Percentiles rank a stretch among this genome's conserved stretches.
phyloP scores from a whole-genome alignment of 495 filamentous ascomycete species.

The Penicillium atrosanguineum region DNA sequence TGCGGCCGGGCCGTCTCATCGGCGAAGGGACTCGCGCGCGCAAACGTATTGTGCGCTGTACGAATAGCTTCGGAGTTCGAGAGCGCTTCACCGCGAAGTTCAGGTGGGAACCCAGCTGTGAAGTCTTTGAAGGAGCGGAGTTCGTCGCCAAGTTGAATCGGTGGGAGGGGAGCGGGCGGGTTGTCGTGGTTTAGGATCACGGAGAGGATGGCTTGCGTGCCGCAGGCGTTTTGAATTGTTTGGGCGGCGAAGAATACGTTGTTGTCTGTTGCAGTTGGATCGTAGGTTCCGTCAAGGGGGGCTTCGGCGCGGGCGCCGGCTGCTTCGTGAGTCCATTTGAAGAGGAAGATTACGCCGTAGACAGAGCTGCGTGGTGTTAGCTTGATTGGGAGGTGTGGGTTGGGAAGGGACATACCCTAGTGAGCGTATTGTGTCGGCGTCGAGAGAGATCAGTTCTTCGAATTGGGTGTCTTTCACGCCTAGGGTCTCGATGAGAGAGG shows the following conservation, averaged over 20 bases:
- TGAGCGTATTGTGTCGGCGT: constrained; percentile 73
- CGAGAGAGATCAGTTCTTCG: constrained; percentile 90
- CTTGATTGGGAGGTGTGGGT: neutral
- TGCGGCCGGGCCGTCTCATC: constrained; percentile 74
- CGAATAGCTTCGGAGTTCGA: constrained; percentile 79
- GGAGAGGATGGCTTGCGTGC: constrained; percentile 91
- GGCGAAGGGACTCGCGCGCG: constrained; percentile 81
- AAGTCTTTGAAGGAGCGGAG: constrained; percentile 87
- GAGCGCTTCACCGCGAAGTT: constrained; percentile 66
- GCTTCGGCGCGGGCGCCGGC: constrained; percentile 56
- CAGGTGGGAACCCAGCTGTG: constrained; percentile 79
- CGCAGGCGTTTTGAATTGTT: constrained; percentile 99
- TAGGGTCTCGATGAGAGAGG: constrained; percentile 85
- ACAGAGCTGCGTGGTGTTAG: constrained; percentile 56
- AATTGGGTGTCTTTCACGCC: constrained; percentile 93
- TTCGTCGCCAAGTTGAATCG: constrained; percentile 50
- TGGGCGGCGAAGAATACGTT: constrained; percentile 92
- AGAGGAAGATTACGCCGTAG: constrained; percentile 99
- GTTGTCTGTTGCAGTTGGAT: constrained; percentile 63
- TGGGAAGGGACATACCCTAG: constrained; percentile 44
- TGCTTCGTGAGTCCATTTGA: constrained; percentile 88
- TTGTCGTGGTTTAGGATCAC: constrained; percentile 83
- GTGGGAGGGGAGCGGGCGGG: constrained; percentile 12
- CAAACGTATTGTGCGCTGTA: constrained; percentile 91
- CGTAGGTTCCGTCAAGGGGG: constrained; percentile 75